phyloP scores from a whole-genome alignment of 345 rosid species.

The Lumnitzera racemosa region DNA sequence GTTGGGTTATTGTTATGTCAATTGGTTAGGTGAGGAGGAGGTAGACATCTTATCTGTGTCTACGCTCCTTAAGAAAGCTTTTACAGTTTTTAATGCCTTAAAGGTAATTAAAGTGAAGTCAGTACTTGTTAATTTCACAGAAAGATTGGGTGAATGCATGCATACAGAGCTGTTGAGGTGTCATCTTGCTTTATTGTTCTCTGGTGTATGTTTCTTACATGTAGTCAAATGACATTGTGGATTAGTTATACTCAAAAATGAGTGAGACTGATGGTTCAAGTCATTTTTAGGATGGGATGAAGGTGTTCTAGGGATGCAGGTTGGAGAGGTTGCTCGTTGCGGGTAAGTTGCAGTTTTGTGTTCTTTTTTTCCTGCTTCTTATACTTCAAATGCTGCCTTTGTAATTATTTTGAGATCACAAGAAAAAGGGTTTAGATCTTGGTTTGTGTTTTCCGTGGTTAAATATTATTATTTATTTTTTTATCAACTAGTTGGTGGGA shows the following conservation, averaged over 20 bases:
- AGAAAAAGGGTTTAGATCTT: no score
- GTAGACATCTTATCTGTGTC: no score
- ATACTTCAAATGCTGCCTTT: no score
- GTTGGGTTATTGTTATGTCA: background rate
- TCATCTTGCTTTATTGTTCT: no score
- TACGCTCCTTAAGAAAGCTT: no score
- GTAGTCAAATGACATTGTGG: no score
- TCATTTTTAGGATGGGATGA: slow-evolving; percentile 87
- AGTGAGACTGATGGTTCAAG: slow-evolving; percentile 5
- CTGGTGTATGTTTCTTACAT: no score
- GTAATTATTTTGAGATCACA: no score
- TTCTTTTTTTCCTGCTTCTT: background rate
- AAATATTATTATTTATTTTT: background rate
- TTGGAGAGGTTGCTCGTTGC: slow-evolving; percentile 88
- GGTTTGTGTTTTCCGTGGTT: no score
- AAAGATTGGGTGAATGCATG: background rate
- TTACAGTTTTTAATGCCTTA: no score
- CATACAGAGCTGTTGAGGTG: no score
- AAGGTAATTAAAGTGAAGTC: background rate
- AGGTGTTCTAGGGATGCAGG: slow-evolving; percentile 93
- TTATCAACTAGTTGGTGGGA: no score
- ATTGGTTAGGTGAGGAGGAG: background rate
- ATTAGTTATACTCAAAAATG: background rate
- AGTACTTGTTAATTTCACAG: background rate
- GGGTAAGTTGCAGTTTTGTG: slow-evolving; percentile 39